Base-by-base conservation (phyloP, 2,329 filamentous ascomycete species). In the Neodidymelliopsis sp. region DNA sequence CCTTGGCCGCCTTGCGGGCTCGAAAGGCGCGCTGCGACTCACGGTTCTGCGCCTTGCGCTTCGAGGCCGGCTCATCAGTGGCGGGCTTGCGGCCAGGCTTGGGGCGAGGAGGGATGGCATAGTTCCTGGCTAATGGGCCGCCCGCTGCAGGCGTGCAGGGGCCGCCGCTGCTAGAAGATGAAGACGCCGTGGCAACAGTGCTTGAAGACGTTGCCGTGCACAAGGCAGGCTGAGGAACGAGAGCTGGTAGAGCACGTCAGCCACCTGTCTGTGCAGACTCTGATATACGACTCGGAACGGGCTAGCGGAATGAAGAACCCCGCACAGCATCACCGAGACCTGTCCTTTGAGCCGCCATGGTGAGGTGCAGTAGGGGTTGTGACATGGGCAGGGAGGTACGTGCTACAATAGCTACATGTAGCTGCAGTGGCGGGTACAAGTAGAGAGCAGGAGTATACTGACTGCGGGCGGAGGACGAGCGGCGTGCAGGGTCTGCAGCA, bases 11-110 rank as follows among this genome's bases (percentile, higher is more conserved):
- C 56, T 93, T 84, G 49, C 93, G 82, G 74, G 96, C 91, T 24
- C 93, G 84, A 74, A 97, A 97, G 1, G 89, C 90, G 49, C 93
- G 81, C 76, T 97, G 93, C 3, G 93, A 93, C 35, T 90, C 89
- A 52, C 94, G 84, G 73, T 97, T 97, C 76, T 97, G 94, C 1
- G 90, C 89, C 78, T 97, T 95, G 59, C 94, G 85, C 77, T 96
- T 96, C 31, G 91, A 96, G 2, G 90, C 89, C 11, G 92, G 91
- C 41, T 92, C 95, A 69, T 97, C 92, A 25, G 90, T 95, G 35
- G 91, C 90, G 3, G 93, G 92, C 80, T 97, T 97, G 62, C 93
- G 86, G 37, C 93, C 93, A 16, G 94, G 93, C 79, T 75, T 77
- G 6, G 77, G 77, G 18, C 77, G 72, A 5, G 76, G 65, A 24